phyloP scores from a whole-genome alignment of 805 yeast genomes.

The Nakazawaea pomicola region DNA sequence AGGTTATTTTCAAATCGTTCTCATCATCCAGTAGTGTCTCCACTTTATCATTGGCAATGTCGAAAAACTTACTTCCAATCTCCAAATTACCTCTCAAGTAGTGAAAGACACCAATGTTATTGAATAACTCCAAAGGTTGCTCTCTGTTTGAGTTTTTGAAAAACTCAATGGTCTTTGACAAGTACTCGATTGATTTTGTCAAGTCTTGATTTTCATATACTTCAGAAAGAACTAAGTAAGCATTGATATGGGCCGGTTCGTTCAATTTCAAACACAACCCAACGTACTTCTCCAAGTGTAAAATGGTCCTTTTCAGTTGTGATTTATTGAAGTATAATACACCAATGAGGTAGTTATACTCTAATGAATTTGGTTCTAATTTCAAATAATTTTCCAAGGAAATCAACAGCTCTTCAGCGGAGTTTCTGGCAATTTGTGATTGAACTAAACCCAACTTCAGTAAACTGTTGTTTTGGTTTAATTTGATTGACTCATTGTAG shows the following conservation, averaged over 20 bases:
- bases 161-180: conserved; percentile 57
- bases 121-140: conserved; percentile 56
- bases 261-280: conserved; percentile 50
- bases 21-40: conserved; percentile 9
- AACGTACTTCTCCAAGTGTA: conserved; percentile 64
- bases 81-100: conserved; percentile 57
- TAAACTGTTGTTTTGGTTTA: conserved; percentile 58
- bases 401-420: conserved; percentile 77
- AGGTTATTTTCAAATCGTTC: conserved; percentile 34
- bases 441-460: conserved; percentile 85
- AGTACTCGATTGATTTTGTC: conserved; percentile 59
- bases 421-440: conserved; percentile 69
- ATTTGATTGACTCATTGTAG: conserved; percentile 67
- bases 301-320: conserved; percentile 46
- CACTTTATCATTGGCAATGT: conserved; percentile 18
- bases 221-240: conserved; percentile 63
- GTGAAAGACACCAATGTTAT: conserved; percentile 82
- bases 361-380: conserved; percentile 62
- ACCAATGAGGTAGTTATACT: conserved; percentile 74
- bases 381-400: conserved; percentile 74
- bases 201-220: conserved; percentile 64
- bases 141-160: conserved; percentile 29
- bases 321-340: conserved; percentile 49
- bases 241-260: conserved; percentile 59
- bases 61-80: conserved; percentile 53